Conservation (phyloP, 352 stramenopile genomes). For the Aphanomyces stellatus region DNA sequence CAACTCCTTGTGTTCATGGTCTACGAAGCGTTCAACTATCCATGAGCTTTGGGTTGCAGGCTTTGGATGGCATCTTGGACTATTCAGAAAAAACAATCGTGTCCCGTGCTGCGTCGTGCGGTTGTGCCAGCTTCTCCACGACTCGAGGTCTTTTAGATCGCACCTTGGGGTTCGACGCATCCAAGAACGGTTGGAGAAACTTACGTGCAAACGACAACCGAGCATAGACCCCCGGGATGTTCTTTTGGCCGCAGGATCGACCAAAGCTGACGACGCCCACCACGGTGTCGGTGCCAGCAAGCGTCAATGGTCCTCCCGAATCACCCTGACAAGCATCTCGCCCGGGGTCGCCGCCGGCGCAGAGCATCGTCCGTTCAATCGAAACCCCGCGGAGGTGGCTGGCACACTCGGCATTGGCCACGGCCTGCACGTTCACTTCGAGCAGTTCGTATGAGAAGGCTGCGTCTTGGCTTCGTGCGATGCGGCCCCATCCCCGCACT, state of each 20-base stretch:
- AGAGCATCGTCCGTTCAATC: slow-evolving; percentile 46
- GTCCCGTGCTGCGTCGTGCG: too few species aligned
- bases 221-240: slow-evolving; percentile 8
- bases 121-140: too few species aligned
- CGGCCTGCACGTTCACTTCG: slow-evolving; percentile 32
- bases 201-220: slow-evolving; percentile 17
- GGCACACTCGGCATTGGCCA: slow-evolving; percentile 35
- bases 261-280: slow-evolving; percentile 23
- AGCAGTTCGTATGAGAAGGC: slow-evolving; percentile 27
- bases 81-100: too few species aligned
- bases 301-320: neutral
- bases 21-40: too few species aligned
- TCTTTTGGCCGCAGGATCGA: neutral
- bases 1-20: too few species aligned
- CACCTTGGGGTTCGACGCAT: too few species aligned
- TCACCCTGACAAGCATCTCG: slow-evolving; percentile 19
- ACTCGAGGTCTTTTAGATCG: too few species aligned
- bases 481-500: slow-evolving; percentile 16
- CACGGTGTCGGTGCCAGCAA: slow-evolving; percentile 9
- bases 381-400: slow-evolving; percentile 20
- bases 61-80: too few species aligned
- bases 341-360: slow-evolving; percentile 27
- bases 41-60: too few species aligned
- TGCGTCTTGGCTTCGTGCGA: slow-evolving; percentile 22
- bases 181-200: slow-evolving; percentile 41